Percentiles rank a stretch among this genome's conserved stretches.
phyloP scores from a whole-genome alignment of 768 basidiomycete species.

The Rhodosporidiobolus sp. region DNA sequence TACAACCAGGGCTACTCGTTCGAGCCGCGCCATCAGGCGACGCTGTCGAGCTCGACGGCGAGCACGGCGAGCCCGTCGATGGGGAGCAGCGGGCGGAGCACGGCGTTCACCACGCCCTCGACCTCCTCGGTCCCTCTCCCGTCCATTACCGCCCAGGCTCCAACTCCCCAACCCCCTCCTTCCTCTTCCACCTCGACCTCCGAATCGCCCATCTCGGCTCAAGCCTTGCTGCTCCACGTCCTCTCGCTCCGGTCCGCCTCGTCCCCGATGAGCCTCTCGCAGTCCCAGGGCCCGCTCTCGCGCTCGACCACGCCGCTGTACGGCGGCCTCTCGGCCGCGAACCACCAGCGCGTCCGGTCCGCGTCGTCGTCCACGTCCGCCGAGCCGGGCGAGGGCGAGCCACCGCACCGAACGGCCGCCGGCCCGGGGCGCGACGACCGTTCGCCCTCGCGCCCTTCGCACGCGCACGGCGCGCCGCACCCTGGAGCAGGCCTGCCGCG shows the following conservation, averaged over 20 bases:
- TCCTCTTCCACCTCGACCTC: neutral
- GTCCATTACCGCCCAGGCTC: neutral
- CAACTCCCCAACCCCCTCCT: neutral
- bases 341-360: slow-evolving; percentile 30
- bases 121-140: neutral
- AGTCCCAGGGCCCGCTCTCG: slow-evolving; percentile 26
- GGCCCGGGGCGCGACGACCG: neutral
- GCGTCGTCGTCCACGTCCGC: slow-evolving; percentile 1
- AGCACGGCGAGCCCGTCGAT: too few species aligned
- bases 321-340: neutral
- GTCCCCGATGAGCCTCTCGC: slow-evolving; percentile 30
- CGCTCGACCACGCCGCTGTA: slow-evolving; percentile 1
- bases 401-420: neutral
- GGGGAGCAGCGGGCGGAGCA: neutral
- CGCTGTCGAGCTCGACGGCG: slow-evolving; percentile 1
- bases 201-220: slow-evolving; percentile 31
- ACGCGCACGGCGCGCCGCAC: neutral
- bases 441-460: neutral
- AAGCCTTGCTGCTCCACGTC: slow-evolving; percentile 36
- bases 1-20: slow-evolving; percentile 23
- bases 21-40: slow-evolving; percentile 2
- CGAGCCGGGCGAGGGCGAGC: neutral
- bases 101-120: neutral
- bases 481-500: too few species aligned
- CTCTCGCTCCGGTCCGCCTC: slow-evolving; percentile 31